Evolutionary conservation across 495 filamentous ascomycete genomes (phyloP), one percentile per base, ranked within the genome.

Genomic region (Hypoxylon fuscum): DNA sequence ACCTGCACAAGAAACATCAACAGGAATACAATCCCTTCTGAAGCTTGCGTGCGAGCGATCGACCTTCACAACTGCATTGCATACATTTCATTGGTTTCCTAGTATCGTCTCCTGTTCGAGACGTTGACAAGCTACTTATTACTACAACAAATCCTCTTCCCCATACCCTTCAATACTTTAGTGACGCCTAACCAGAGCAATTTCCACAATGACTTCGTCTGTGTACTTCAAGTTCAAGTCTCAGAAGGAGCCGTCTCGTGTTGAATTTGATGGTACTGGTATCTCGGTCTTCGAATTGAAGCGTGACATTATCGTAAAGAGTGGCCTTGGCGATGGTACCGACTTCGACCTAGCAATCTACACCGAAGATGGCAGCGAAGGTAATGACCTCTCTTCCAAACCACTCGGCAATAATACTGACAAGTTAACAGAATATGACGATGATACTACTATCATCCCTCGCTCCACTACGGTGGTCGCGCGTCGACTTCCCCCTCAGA

Each of bases 191-290:
- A 44, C 17, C 23, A 42, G 29, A 48, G 48, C 62, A 52, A 31
- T 54, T 34, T 40, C 51, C 78, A 88, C 68, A 74, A 98, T 98
- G 95, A 84, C 93, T 77, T 97, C 96, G 53, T 97, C 93, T 62
- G 93, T 99, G 74, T 97, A 96, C 80, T 98, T 96, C 90, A 96
- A 96, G 80, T 99, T 98, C 90, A 98, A 97, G 83, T 97, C 94
- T 56, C 91, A 95, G 74, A 96, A 94, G 78, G 96, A 98, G 74
- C 91, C 94, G 52, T 89, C 91, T 18, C 83, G 93, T 72, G 91
- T 99, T 58, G 89, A 91, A 68, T 99, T 99, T 79, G 95, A 99
- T 79, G 95, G 95, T 71, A 97, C 95, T 68, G 91, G 91, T 77
- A 97, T 99, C 61, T 96, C 95, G 53, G 95, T 98, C 68, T 99